Evolutionary conservation across 371 early-diverging fungal species (phyloP), one percentile per base, ranked within the genome.

Genomic region (Haplosporangium sp.): DNA sequence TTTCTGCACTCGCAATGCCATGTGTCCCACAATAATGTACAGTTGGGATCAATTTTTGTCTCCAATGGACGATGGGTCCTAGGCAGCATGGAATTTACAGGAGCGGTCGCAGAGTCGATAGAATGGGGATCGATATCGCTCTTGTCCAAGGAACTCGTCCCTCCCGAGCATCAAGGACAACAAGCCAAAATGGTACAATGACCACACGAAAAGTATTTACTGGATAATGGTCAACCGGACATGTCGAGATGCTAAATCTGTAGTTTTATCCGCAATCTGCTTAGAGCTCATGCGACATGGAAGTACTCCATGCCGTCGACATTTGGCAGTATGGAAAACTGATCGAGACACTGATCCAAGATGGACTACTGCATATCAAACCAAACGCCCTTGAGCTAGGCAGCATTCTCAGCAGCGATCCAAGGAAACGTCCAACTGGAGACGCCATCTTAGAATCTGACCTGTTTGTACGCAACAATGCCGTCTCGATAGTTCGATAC

Each of bases 1-100:
- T 79, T 79, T 53, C 53, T 79, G 65, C 79, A 79, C 43, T 72
- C 73, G 6, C 79, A 79, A 53, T 79, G 79, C 41, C 79, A 72
- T 43, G 38, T 68, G 12, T 72, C 73, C 8, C 79, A 79, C 41
- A 79, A 79, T 62, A 79, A 79, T 18, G 73, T 79, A 8, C 73
- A 79, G 21, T 20, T 79, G 51, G 62, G 73, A 23, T 79, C 79
- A 16, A 79, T 79, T 14, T 79, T 79, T 65, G 79, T 79, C 11
- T 67, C 73, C 16, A 68, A 79, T 36, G 79, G 79, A 10, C 79
- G 73, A 45, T 79, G 79, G 79, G 79, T 79, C 7, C 64, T 79
- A 10, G 73, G 72, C 10, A 73, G 73, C 23, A 79, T 79, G 79
- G 79, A 77, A 16, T 64, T 77, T 29, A 77, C 79, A 52, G 79